Conservation (phyloP, 192 early-diverging fungal genomes). For the Podila verticillata region DNA sequence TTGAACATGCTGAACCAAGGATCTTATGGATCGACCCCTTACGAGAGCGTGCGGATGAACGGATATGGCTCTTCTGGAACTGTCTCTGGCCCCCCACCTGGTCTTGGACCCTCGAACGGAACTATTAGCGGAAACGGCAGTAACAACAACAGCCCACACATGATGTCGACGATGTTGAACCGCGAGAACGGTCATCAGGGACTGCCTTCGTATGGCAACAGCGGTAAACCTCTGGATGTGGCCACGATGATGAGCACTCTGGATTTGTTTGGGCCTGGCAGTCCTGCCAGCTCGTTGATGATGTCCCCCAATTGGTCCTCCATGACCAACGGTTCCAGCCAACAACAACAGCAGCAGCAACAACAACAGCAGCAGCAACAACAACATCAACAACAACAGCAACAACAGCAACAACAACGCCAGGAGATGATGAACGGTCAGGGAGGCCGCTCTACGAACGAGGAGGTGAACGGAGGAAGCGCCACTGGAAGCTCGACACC, state of each 20-base stretch:
- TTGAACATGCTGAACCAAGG: slow-evolving; percentile 12
- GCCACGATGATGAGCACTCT: slow-evolving; percentile 42
- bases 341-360: slow-evolving; percentile 1
- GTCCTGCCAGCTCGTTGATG: slow-evolving; percentile 13
- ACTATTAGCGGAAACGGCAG: background rate
- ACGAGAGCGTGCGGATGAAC: background rate
- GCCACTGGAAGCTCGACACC: background rate
- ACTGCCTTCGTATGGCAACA: slow-evolving; percentile 7
- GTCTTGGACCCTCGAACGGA: slow-evolving; percentile 11
- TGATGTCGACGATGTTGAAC: slow-evolving; percentile 27
- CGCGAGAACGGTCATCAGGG: background rate
- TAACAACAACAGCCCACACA: slow-evolving; percentile 18
- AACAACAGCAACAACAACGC: slow-evolving; percentile 1
- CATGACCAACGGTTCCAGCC: slow-evolving; percentile 7
- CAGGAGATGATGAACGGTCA: background rate
- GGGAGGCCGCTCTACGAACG: background rate
- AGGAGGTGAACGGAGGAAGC: background rate
- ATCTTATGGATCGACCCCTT: background rate
- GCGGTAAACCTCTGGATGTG: slow-evolving; percentile 30
- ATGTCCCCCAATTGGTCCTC: slow-evolving; percentile 31
- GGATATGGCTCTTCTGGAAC: slow-evolving; percentile 9
- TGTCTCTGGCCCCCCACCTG: slow-evolving; percentile 40
- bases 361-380: slow-evolving; percentile 1
- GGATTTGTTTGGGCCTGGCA: slow-evolving; percentile 38
- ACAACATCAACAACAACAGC: slow-evolving; percentile 9